A percentile compares a stretch with the other conserved stretches of the same genome.
phyloP scores from a whole-genome alignment of 139 green algal species.

The Pleodorina starrii region DNA sequence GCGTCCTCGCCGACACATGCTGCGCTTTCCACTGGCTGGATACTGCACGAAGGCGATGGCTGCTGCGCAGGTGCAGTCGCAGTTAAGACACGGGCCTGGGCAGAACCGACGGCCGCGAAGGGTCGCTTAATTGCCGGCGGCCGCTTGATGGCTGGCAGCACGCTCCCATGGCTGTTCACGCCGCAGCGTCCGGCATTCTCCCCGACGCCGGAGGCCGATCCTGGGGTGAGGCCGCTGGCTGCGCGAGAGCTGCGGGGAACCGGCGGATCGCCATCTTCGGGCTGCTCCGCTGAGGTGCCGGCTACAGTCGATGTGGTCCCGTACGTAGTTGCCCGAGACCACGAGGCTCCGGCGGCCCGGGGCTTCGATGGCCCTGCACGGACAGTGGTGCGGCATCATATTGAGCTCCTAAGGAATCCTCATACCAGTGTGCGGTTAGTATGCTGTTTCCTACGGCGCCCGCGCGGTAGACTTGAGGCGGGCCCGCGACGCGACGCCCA shows the following conservation, averaged over 20 bases:
- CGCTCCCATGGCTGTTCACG: too few species aligned
- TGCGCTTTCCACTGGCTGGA: not conserved
- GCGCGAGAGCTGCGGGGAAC: too few species aligned
- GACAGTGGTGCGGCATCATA: too few species aligned
- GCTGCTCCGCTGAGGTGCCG: not conserved
- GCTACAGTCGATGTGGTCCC: not conserved
- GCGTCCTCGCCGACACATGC: not conserved
- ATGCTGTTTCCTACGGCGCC: too few species aligned
- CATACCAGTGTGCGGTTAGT: too few species aligned
- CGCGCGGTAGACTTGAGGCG: too few species aligned
- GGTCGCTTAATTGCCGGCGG: constrained; percentile 16
- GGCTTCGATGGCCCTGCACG: not conserved
- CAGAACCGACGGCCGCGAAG: not conserved
- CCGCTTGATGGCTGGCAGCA: not conserved
- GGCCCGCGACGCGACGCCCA: too few species aligned
- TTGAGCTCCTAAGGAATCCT: too few species aligned
- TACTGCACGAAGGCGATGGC: not conserved
- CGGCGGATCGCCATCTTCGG: not conserved
- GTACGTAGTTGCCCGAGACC: not conserved
- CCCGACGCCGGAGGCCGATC: too few species aligned
- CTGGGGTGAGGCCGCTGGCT: too few species aligned
- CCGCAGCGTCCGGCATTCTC: too few species aligned
- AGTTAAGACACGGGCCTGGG: not conserved
- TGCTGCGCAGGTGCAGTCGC: not conserved
- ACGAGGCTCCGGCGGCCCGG: not conserved